A percentile compares a stretch with the other conserved stretches of the same genome.
Evolutionary conservation across 2,329 filamentous ascomycete genomes (phyloP).

Genomic region (Cercospora sesami): DNA sequence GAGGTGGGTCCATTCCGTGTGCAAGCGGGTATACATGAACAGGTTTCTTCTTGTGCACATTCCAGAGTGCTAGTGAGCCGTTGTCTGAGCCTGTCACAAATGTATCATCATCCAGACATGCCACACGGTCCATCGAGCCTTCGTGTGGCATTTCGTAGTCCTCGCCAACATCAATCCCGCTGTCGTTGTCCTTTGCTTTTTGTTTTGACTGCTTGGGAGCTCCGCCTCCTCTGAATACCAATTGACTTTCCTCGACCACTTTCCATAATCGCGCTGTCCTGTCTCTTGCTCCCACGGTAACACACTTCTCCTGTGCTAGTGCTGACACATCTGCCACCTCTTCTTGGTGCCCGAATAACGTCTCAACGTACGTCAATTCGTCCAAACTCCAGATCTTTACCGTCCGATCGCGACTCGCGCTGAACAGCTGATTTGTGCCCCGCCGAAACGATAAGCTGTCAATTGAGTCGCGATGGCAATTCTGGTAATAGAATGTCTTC

Average conservation of each 20-base stretch:
- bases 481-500: conserved; percentile 85
- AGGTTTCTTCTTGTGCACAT: conserved; percentile 89
- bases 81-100: conserved; percentile 96
- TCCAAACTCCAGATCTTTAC: conserved; percentile 95
- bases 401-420: conserved; percentile 83
- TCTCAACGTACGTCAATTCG: conserved; percentile 91
- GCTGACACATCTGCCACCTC: conserved; percentile 81
- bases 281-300: conserved; percentile 87
- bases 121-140: conserved; percentile 87
- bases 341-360: conserved; percentile 93
- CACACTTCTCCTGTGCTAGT: conserved; percentile 80
- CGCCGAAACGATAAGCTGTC: conserved; percentile 78
- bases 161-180: conserved; percentile 39
- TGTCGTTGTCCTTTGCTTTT: conserved; percentile 50
- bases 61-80: conserved; percentile 83
- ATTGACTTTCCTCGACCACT: conserved; percentile 89
- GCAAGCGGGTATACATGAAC: conserved; percentile 76
- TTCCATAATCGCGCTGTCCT: conserved; percentile 94
- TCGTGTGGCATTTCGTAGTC: conserved; percentile 58
- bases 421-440: conserved; percentile 80
- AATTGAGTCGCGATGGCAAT: conserved; percentile 86
- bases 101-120: conserved; percentile 81
- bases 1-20: conserved; percentile 77
- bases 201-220: conserved; percentile 41
- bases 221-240: conserved; percentile 88